Evolutionary conservation across 495 filamentous ascomycete species (phyloP).

Genomic region (Pyrenopolyporus hunteri): DNA sequence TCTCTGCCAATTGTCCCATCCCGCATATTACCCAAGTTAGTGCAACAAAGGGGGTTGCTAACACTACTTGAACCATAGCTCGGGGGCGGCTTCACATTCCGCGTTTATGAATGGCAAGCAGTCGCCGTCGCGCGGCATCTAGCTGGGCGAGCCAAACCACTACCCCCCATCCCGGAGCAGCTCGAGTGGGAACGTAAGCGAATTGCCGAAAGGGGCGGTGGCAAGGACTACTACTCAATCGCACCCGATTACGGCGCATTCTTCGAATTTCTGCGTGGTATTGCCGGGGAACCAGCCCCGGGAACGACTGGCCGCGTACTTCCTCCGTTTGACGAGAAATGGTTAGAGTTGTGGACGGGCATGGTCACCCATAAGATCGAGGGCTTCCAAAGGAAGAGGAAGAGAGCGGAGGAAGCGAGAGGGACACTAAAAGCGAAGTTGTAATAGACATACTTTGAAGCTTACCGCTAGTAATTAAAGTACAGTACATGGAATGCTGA

Average conservation of each 20-base stretch:
- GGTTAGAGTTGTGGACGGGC: constrained; percentile 47
- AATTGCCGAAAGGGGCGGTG: constrained; percentile 38
- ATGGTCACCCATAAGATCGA: constrained; percentile 41
- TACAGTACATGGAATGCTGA: too few relatives aligned
- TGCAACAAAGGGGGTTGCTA: not conserved
- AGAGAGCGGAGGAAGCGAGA: constrained; percentile 38
- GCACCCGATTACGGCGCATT: constrained; percentile 43
- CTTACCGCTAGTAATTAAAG: not conserved
- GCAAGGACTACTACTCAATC: constrained; percentile 47
- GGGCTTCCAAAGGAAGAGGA: constrained; percentile 39
- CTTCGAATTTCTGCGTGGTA: constrained; percentile 42
- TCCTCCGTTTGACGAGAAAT: constrained; percentile 48
- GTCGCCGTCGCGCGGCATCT: constrained; percentile 61
- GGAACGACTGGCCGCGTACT: constrained; percentile 47
- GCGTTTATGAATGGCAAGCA: constrained; percentile 67
- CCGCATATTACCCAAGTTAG: too few relatives aligned
- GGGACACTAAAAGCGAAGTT: constrained; percentile 36
- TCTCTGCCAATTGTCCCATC: not conserved
- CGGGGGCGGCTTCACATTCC: constrained; percentile 63
- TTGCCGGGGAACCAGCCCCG: constrained; percentile 43
- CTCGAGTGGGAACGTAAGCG: constrained; percentile 50
- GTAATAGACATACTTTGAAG: constrained; percentile 13
- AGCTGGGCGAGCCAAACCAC: constrained; percentile 51
- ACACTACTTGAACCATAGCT: constrained; percentile 37
- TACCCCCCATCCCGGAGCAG: constrained; percentile 44